Evolutionary conservation across 371 early-diverging fungal species (phyloP).

Genomic region (Rhizopus arrhizus): DNA sequence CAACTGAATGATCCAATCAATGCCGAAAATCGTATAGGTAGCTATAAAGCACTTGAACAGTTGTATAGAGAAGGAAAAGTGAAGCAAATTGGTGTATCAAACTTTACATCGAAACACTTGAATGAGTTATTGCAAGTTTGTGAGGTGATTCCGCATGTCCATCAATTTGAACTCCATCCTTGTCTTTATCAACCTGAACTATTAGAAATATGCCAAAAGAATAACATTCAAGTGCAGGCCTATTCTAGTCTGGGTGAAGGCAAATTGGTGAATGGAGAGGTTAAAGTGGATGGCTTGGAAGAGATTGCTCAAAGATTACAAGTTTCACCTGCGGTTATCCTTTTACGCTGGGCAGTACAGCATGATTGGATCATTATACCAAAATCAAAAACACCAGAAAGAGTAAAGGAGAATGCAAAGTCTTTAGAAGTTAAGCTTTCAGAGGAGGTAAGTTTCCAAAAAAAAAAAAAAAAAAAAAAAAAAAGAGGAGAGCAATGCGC

Average conservation of each 20-base stretch:
- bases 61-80: constrained; percentile 53
- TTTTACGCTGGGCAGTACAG: constrained; percentile 81
- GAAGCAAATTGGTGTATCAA: constrained; percentile 73
- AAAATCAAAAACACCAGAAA: constrained; percentile 56
- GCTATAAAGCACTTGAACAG: constrained; percentile 64
- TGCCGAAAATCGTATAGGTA: constrained; percentile 56
- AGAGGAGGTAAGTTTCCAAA: constrained; percentile 47
- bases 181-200: constrained; percentile 45
- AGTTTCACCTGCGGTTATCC: constrained; percentile 64
- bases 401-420: constrained; percentile 61
- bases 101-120: constrained; percentile 68
- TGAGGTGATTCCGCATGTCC: constrained; percentile 70
- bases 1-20: constrained; percentile 51
- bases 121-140: constrained; percentile 59
- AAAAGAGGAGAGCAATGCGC: background rate
- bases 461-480: background rate
- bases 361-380: constrained; percentile 68
- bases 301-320: constrained; percentile 37
- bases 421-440: constrained; percentile 48
- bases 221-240: constrained; percentile 69
- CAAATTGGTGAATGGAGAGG: constrained; percentile 49
- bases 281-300: constrained; percentile 28
- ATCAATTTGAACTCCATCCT: constrained; percentile 81
- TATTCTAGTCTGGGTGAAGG: constrained; percentile 94
- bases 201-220: constrained; percentile 31